These are phyloP conservation scores for Bacidia gigantensis DNA, from an alignment of 495 filamentous ascomycete genomes.

Conservation along the genomic window DNA sequence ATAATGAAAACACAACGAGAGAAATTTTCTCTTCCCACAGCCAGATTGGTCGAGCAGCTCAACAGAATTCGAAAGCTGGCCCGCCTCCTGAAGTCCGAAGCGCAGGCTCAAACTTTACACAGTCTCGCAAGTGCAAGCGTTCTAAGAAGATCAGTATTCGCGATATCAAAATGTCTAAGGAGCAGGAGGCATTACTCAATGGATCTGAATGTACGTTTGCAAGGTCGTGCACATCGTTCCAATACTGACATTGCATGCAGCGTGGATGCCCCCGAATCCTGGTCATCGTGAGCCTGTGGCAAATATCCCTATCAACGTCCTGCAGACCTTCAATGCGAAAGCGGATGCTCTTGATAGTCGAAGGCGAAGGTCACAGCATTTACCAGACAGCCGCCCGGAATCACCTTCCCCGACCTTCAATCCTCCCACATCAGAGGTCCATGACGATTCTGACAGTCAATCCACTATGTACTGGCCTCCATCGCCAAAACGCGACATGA, in stretches of 20 bases:
- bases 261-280: constrained; percentile 18
- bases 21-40: background rate
- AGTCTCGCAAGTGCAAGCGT: constrained; percentile 1
- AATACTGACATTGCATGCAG: constrained; percentile 12
- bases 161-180: constrained; percentile 41
- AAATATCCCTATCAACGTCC: constrained; percentile 18
- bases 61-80: too few species aligned
- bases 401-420: background rate
- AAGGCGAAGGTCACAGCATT: background rate
- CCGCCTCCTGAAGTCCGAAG: too few species aligned
- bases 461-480: constrained; percentile 4
- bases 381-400: background rate
- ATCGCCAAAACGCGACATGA: constrained; percentile 4
- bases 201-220: constrained; percentile 26
- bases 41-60: too few species aligned
- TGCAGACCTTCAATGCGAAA: constrained; percentile 14
- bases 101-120: too few species aligned
- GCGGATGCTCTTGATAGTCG: constrained; percentile 4
- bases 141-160: constrained; percentile 23
- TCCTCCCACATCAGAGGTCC: background rate
- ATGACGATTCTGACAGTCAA: background rate
- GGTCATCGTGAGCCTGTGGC: constrained; percentile 17
- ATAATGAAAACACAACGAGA: background rate
- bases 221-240: background rate
- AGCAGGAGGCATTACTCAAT: constrained; percentile 47